Percentiles rank a stretch among this genome's conserved stretches.
Conservation (phyloP, 1,284 basidiomycete species). For the Vanrija sp. region DNA sequence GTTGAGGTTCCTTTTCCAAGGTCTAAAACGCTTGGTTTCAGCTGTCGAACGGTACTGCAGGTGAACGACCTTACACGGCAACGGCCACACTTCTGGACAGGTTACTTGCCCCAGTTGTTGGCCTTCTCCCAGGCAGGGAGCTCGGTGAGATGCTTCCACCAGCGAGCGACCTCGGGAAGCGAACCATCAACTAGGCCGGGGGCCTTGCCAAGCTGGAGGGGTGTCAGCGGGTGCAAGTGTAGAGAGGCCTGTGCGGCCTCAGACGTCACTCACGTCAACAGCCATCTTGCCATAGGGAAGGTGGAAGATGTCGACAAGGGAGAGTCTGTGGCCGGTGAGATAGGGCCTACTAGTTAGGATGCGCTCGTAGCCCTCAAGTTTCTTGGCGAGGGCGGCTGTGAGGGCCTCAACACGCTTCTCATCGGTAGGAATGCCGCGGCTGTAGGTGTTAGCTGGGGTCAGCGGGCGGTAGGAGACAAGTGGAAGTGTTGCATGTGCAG, state of each 20-base stretch:
- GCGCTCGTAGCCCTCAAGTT: constrained; percentile 55
- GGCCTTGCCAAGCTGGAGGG: constrained; percentile 8
- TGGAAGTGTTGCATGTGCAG: too few relatives aligned
- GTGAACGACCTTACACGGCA: too few relatives aligned
- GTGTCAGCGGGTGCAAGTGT: neutral
- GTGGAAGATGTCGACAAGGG: constrained; percentile 60
- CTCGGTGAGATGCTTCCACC: constrained; percentile 28
- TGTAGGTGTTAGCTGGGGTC: neutral
- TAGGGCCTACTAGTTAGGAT: constrained; percentile 57
- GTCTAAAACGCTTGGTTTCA: too few relatives aligned
- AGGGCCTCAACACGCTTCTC: constrained; percentile 37
- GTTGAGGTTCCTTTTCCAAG: too few relatives aligned
- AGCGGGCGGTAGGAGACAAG: neutral
- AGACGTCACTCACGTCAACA: neutral
- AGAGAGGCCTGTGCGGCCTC: neutral
- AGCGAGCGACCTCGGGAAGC: constrained; percentile 27
- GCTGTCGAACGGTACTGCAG: too few relatives aligned
- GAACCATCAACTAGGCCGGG: constrained; percentile 25
- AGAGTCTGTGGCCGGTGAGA: constrained; percentile 55
- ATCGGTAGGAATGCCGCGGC: constrained; percentile 28
- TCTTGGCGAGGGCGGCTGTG: constrained; percentile 42
- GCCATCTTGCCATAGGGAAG: constrained; percentile 49
- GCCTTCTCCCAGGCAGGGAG: constrained; percentile 20
- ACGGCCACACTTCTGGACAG: too few relatives aligned
- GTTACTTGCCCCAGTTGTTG: too few relatives aligned